Evolutionary conservation across 1,284 basidiomycete genomes (phyloP).

Genomic region (Schizophyllum amplum): DNA sequence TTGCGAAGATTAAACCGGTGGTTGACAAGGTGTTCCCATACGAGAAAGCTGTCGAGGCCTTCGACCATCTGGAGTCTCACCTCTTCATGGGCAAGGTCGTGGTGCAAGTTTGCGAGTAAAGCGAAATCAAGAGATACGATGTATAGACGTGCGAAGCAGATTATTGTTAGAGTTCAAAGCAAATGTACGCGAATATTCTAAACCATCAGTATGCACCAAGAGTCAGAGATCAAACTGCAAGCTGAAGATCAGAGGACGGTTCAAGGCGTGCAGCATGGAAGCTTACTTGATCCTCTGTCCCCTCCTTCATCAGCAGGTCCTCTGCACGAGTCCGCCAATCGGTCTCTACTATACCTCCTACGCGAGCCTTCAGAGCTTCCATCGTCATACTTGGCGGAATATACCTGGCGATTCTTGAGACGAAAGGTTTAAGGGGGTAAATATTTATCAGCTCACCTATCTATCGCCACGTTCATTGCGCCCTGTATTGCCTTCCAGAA

Average conservation of each 20-base stretch:
- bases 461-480: conserved; percentile 13
- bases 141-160: too few relatives aligned
- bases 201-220: too few relatives aligned
- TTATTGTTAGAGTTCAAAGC: too few relatives aligned
- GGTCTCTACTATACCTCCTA: conserved; percentile 5
- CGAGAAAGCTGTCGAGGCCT: conserved; percentile 36
- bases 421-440: background rate
- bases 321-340: conserved; percentile 9
- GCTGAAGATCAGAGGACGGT: too few relatives aligned
- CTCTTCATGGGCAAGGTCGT: conserved; percentile 42
- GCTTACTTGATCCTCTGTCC: too few relatives aligned
- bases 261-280: too few relatives aligned
- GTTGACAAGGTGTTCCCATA: conserved; percentile 46
- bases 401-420: conserved; percentile 1
- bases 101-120: conserved; percentile 28
- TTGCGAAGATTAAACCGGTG: conserved; percentile 32
- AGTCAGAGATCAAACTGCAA: too few relatives aligned
- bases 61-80: conserved; percentile 33
- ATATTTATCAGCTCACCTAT: conserved; percentile 4
- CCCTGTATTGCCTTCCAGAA: conserved; percentile 13
- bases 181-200: too few relatives aligned
- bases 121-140: too few relatives aligned
- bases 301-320: too few relatives aligned
- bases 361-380: conserved; percentile 3
- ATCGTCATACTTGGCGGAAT: conserved; percentile 9